phyloP scores from a whole-genome alignment of 805 yeast genomes.

The Kregervanrija delftensis region DNA sequence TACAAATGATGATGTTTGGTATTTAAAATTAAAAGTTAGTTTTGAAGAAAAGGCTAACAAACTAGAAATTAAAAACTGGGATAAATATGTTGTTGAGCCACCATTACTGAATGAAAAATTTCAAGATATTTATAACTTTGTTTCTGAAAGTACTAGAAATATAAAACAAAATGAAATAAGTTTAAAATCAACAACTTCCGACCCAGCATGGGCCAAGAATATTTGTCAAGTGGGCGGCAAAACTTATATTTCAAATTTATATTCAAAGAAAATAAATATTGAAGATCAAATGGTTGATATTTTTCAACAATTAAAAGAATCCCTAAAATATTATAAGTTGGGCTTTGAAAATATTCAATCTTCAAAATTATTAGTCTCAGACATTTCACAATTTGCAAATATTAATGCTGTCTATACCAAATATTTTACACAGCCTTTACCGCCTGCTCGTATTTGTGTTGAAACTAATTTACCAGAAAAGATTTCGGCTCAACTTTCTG shows the following conservation, averaged over 20 bases:
- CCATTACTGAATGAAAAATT: slow-evolving; percentile 35
- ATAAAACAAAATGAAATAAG: too few relatives aligned
- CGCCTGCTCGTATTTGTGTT: slow-evolving; percentile 88
- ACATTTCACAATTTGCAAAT: slow-evolving; percentile 57
- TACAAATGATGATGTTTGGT: slow-evolving; percentile 64
- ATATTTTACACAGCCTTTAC: slow-evolving; percentile 54
- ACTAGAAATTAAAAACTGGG: slow-evolving; percentile 14
- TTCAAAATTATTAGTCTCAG: slow-evolving; percentile 50
- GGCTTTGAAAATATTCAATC: slow-evolving; percentile 46
- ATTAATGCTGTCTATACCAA: slow-evolving; percentile 57
- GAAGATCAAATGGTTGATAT: slow-evolving; percentile 44
- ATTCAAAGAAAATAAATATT: slow-evolving; percentile 24
- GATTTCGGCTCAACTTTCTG: slow-evolving; percentile 50
- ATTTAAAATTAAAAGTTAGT: slow-evolving; percentile 49
- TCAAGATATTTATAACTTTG: slow-evolving; percentile 20
- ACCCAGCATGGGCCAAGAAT: slow-evolving; percentile 5
- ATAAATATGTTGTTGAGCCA: slow-evolving; percentile 23
- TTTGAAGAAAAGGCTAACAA: slow-evolving; percentile 27
- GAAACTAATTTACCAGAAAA: slow-evolving; percentile 44
- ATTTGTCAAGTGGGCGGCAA: slow-evolving; percentile 22
- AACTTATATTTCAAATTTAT: slow-evolving; percentile 39
- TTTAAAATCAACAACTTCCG: background rate
- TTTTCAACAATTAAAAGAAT: slow-evolving; percentile 34
- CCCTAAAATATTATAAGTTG: slow-evolving; percentile 27
- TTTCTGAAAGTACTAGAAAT: background rate